These are phyloP conservation scores for Boletales sp. DNA, from an alignment of 768 basidiomycete species.

Conservation along the genomic window DNA sequence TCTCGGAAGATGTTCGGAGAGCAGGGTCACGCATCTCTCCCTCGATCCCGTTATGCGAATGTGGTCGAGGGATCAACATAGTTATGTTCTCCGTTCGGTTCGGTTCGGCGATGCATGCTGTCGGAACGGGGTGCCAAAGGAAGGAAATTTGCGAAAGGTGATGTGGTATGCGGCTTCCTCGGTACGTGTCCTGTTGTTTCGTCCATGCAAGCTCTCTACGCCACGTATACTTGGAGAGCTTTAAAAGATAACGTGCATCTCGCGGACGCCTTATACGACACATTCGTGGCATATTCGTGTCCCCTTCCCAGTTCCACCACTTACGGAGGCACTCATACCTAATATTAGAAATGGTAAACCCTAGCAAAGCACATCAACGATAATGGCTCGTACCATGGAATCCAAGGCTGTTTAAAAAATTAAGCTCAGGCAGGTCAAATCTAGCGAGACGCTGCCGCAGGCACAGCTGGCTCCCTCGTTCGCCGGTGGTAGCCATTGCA, in stretches of 20 bases:
- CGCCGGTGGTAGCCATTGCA: constrained; percentile 89
- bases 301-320: constrained; percentile 34
- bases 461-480: constrained; percentile 76
- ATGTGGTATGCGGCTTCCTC: constrained; percentile 58
- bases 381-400: neutral
- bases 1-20: constrained; percentile 49
- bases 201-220: neutral
- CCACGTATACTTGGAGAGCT: constrained; percentile 65
- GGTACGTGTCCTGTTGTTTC: constrained; percentile 41
- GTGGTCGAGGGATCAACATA: constrained; percentile 70
- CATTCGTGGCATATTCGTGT: constrained; percentile 18
- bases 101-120: constrained; percentile 75
- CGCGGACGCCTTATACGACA: neutral
- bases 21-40: constrained; percentile 69
- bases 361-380: too few species aligned
- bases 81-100: constrained; percentile 71
- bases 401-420: constrained; percentile 46
- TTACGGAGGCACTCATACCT: neutral
- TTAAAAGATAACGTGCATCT: constrained; percentile 53
- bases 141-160: constrained; percentile 59
- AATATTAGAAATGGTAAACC: too few species aligned
- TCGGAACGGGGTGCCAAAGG: constrained; percentile 53
- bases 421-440: constrained; percentile 76
- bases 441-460: constrained; percentile 88
- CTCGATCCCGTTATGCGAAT: constrained; percentile 89